phyloP scores from a whole-genome alignment of 1,284 basidiomycete genomes.

The Microbotryomycetes sp. region DNA sequence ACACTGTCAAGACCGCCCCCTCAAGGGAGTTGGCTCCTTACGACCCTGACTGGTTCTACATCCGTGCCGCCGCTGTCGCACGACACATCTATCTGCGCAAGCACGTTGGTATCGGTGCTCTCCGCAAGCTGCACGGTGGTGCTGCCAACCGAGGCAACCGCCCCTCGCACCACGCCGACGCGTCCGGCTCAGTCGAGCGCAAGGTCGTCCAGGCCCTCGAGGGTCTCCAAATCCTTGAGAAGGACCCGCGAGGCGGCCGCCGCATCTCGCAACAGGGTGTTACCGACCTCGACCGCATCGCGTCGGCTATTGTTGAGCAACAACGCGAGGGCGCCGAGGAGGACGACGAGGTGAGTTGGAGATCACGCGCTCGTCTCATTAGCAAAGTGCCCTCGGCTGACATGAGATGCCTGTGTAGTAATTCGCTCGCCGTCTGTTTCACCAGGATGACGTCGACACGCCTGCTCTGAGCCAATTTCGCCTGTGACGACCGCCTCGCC shows the following conservation, averaged over 20 bases:
- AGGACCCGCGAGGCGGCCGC: constrained; percentile 83
- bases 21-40: constrained; percentile 99
- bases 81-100: constrained; percentile 99
- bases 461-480: neutral
- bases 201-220: constrained; percentile 88
- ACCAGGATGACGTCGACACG: neutral
- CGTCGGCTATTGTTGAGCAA: constrained; percentile 88
- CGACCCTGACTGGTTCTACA: constrained; percentile 99
- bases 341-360: constrained; percentile 58
- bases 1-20: constrained; percentile 96
- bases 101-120: constrained; percentile 91
- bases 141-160: constrained; percentile 91
- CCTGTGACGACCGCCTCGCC: neutral
- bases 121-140: constrained; percentile 95
- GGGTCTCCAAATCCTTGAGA: constrained; percentile 97
- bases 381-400: no score
- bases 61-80: constrained; percentile 93
- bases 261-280: constrained; percentile 94
- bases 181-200: constrained; percentile 77
- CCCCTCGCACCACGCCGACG: constrained; percentile 82
- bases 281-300: constrained; percentile 97
- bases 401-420: no score
- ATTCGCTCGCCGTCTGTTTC: no score
- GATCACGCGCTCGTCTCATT: no score
- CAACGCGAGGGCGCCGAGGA: constrained; percentile 76